These are phyloP conservation scores for Plasmodium vinckei DNA, from an alignment of 169 alveolate genomes.

Conservation along the genomic window DNA sequence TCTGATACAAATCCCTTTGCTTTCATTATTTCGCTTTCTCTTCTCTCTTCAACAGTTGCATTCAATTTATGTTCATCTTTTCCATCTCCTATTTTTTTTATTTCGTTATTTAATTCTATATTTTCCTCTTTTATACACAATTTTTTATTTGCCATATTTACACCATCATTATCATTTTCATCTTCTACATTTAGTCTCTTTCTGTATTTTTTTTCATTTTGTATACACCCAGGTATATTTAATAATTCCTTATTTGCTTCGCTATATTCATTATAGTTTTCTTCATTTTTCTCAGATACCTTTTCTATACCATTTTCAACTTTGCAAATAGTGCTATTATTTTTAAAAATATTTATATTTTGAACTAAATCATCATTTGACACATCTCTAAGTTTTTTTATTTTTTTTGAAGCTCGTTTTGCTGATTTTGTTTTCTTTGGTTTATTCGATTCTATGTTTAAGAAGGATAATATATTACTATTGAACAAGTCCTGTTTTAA, in stretches of 20 bases:
- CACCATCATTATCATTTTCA: background rate
- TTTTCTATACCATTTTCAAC: background rate
- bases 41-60: background rate
- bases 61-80: background rate
- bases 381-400: background rate
- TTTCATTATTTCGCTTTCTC: too few relatives aligned
- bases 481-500: slow-evolving; percentile 45
- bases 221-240: background rate
- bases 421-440: background rate
- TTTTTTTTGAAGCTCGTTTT: background rate
- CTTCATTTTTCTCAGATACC: background rate
- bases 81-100: background rate
- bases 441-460: slow-evolving; percentile 18
- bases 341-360: background rate
- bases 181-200: background rate
- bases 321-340: too few relatives aligned
- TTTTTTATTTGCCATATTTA: background rate
- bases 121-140: background rate
- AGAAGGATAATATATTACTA: slow-evolving; percentile 44
- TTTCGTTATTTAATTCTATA: background rate
- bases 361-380: background rate
- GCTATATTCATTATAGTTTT: slow-evolving; percentile 5
- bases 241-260: background rate
- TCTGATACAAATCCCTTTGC: too few relatives aligned
- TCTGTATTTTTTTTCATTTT: slow-evolving; percentile 1